Conservation (phyloP, 257 asterid species). For the Craterostigma plantagineum region DNA sequence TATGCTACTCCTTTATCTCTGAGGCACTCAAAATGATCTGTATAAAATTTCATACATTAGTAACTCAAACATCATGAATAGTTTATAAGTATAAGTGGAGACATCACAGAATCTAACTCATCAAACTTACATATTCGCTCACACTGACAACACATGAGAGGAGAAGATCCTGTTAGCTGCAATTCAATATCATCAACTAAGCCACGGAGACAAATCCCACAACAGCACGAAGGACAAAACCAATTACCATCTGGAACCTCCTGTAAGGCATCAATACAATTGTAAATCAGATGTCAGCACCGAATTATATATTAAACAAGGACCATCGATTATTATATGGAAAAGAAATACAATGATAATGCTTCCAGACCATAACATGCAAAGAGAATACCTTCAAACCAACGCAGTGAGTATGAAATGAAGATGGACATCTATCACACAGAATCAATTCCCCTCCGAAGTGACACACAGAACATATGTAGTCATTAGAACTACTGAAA, state of each 20-base stretch:
- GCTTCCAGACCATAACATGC: no score
- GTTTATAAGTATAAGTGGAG: background rate
- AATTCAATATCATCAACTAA: slow-evolving; percentile 13
- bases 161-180: slow-evolving; percentile 13
- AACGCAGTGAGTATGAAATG: slow-evolving; percentile 64
- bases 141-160: slow-evolving; percentile 52
- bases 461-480: slow-evolving; percentile 73
- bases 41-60: slow-evolving; percentile 13
- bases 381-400: slow-evolving; percentile 48
- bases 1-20: slow-evolving; percentile 17
- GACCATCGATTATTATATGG: background rate
- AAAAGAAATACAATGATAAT: background rate
- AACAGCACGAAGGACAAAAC: slow-evolving; percentile 95
- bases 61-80: slow-evolving; percentile 1
- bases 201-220: slow-evolving; percentile 46
- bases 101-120: background rate
- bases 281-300: background rate
- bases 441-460: slow-evolving; percentile 66
- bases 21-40: slow-evolving; percentile 66
- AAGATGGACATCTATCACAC: slow-evolving; percentile 88
- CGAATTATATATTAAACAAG: background rate
- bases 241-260: slow-evolving; percentile 81
- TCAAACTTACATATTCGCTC: slow-evolving; percentile 48
- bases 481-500: slow-evolving; percentile 24
- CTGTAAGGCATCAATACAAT: slow-evolving; percentile 20